Base-by-base conservation (phyloP, 768 basidiomycete species). In the Coprinopsis marcescibilis region DNA sequence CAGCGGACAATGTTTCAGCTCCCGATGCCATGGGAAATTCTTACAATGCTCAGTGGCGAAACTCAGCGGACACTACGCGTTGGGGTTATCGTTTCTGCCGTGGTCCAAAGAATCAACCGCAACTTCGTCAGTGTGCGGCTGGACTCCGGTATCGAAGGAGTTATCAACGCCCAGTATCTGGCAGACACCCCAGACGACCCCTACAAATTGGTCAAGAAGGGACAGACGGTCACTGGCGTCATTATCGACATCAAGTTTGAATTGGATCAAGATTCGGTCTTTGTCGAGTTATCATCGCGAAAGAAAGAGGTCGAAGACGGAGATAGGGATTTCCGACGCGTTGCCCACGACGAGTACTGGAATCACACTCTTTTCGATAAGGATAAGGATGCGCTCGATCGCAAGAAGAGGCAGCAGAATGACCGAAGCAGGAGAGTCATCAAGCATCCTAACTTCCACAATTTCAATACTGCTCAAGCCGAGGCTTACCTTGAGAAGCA, bases 371-470 rank as follows among this genome's bases (percentile, higher is more conserved):
- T 75, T 43, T 72, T 75, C 54, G 76, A 80, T 23, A 79, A 78
- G 50, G 87, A 93, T 58, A 63, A 67, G 53, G 87, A 92, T 51
- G 67, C 89, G 53, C 68, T 85, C 51, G 78, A 76, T 19, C 77
- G 89, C 53, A 94, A 89, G 68, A 94, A 91, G 69, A 73, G 89
- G 38, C 81, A 88, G 1, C 86, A 91, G 58, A 83, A 80, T 7
- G 86, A 89, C 55, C 76, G 78, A 51, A 78, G 81, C 27, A 79
- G 90, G 50, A 75, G 95, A 20, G 81, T 95, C 44, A 89, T 99
- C 69, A 92, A 97, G 62, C 96, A 99, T 63, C 96, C 95, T 2
- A 93, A 95, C 64, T 99, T 97, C 78, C 89, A 94, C 61, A 91
- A 96, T 59, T 83, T 95, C 73, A 94, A 90, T 53, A 82, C 89